Base-by-base conservation (phyloP, 805 yeast genomes). In the Scheffersomyces amazonensis region DNA sequence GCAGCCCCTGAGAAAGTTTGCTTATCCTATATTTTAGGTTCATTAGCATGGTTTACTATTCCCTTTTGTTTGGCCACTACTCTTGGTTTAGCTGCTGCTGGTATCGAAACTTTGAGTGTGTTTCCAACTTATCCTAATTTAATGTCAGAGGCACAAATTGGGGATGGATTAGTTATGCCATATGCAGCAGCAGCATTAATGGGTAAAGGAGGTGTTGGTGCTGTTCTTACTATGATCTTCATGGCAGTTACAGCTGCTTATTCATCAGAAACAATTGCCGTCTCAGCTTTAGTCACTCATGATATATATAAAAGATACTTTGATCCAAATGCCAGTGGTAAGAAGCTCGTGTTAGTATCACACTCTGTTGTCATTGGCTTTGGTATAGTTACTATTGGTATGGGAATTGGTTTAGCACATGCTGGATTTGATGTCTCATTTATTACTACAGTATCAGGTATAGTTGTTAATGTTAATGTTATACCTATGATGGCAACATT, bases 241-340 rank as follows among this genome's bases (percentile, higher is more conserved):
- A 85, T 87, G 90, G 96, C 96, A 17, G 91, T 85, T 30, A 89
- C 96, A 0, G 83, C 95, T 33, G 96, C 96, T 17, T 78, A 87
- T 76, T 85, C 95, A 22, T 91, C 96, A 24, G 96, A 89, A 62
- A 76, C 89, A 53, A 86, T 89, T 54, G 84, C 96, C 2, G 90
- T 87, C 15, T 84, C 95, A 3, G 82, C 96, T 1, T 78, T 89
- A 42, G 76, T 80, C 69, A 85, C 96, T 31, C 89, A 87, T 51
- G 96, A 89, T 64, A 71, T 89, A 44, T 89, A 83, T 77, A 79
- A 86, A 63, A 75, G 81, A 16, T 88, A 89, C 63, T 65, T 88
- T 52, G 78, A 87, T 54, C 95, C 95, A 33, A 66, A 69, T 17
- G 96, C 96, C 4, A 59, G 75, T 5, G 93, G 96, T 49, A 84